A percentile compares a stretch with the other conserved stretches of the same genome.
Conservation (phyloP, 75 land plant genomes). For the Isoetes taiwanensis region DNA sequence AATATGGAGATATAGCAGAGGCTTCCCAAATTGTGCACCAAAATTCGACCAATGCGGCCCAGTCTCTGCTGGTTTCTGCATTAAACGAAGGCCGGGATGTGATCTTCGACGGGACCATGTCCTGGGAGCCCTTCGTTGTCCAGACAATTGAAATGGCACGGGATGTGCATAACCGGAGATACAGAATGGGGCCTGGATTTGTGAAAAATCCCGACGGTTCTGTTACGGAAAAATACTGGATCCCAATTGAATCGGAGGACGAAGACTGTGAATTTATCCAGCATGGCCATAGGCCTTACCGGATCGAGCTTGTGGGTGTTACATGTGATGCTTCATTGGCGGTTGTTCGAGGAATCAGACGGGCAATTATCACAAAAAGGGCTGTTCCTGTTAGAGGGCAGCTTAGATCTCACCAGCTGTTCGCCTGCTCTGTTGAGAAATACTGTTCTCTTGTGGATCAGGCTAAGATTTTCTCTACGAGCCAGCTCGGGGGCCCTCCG, state of each 20-base stretch:
- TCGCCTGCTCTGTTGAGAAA: neutral
- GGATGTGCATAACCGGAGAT: slow-evolving; percentile 1
- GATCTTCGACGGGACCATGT: slow-evolving; percentile 4
- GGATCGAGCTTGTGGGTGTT: slow-evolving; percentile 3
- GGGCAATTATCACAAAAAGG: neutral
- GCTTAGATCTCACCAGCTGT: neutral
- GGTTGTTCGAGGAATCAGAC: neutral
- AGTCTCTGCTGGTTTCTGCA: neutral
- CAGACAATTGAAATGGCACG: slow-evolving; percentile 1
- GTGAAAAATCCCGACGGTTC: neutral
- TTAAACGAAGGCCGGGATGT: slow-evolving; percentile 1
- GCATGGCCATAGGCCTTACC: neutral
- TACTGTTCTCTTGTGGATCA: neutral
- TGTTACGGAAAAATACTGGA: neutral
- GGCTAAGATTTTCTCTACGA: neutral
- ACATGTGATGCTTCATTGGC: neutral
- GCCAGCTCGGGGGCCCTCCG: neutral
- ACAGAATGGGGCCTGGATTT: slow-evolving; percentile 1
- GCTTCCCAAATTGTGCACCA: neutral
- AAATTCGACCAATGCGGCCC: neutral
- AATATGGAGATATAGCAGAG: neutral
- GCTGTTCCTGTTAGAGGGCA: neutral
- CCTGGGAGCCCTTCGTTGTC: slow-evolving; percentile 1
- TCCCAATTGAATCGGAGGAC: too few relatives aligned
- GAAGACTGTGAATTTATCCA: neutral